A percentile compares a stretch with the other conserved stretches of the same genome.
Conservation (phyloP, 2,329 filamentous ascomycete species). For the Helicocarpus griseus region DNA sequence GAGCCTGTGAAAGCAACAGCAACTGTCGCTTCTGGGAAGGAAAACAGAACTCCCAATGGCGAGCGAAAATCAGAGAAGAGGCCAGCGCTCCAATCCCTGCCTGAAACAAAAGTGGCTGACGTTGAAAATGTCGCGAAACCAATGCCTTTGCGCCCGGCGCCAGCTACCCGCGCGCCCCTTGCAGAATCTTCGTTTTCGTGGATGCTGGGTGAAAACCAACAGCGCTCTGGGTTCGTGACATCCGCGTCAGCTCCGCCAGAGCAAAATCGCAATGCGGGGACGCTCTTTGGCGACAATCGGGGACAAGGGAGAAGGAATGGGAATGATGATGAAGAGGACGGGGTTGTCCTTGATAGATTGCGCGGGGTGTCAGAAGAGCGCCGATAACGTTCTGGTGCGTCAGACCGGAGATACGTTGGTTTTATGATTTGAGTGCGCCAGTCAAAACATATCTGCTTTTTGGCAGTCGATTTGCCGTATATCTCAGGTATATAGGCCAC, state of each 20-base stretch:
- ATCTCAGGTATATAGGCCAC: neutral
- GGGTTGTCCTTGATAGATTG: conserved; percentile 28
- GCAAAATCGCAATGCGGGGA: conserved; percentile 22
- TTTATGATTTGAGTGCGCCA: neutral
- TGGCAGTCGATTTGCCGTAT: neutral
- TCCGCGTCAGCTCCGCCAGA: conserved; percentile 36
- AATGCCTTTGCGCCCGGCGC: conserved; percentile 17
- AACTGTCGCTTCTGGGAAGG: neutral
- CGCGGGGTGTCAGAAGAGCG: conserved; percentile 4
- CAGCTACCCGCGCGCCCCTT: conserved; percentile 30
- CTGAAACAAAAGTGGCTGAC: conserved; percentile 1
- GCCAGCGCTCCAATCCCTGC: neutral
- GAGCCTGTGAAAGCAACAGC: neutral
- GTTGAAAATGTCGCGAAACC: conserved; percentile 11
- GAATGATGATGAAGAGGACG: conserved; percentile 26
- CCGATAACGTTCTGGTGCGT: neutral
- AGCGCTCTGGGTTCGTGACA: conserved; percentile 37
- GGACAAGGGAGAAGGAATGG: conserved; percentile 22
- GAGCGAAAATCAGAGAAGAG: neutral
- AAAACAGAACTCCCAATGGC: neutral
- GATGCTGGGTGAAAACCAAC: conserved; percentile 39
- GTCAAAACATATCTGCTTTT: neutral
- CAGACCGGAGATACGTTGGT: neutral
- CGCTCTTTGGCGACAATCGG: conserved; percentile 21
- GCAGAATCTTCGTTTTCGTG: conserved; percentile 41